Percentiles rank a stretch among this genome's conserved stretches.
These are phyloP conservation scores for Corrigiola litoralis DNA, from an alignment of 179 eudicot genomes.

Conservation along the genomic window DNA sequence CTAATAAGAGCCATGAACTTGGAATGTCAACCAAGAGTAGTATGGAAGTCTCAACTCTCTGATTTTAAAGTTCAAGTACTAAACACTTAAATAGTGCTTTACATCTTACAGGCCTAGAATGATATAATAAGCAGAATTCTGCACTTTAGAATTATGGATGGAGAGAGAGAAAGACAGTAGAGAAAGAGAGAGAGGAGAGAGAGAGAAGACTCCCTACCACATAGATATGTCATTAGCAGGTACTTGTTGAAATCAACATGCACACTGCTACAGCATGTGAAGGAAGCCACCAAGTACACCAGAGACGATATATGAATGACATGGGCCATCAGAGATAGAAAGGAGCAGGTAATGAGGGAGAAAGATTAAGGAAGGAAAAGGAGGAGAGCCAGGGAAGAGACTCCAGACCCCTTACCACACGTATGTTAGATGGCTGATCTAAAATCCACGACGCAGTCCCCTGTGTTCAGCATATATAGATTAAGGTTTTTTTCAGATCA, in stretches of 20 bases:
- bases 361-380: background rate
- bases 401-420: conserved; percentile 22
- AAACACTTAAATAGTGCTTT: no score
- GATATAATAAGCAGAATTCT: no score
- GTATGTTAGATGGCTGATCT: conserved; percentile 13
- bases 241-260: conserved; percentile 1
- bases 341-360: background rate
- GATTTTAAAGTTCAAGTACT: no score
- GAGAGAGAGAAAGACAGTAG: background rate
- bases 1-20: no score
- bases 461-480: conserved; percentile 15
- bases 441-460: conserved; percentile 11
- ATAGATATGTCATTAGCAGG: background rate
- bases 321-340: background rate
- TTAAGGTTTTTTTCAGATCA: conserved; percentile 8
- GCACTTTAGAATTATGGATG: no score
- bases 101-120: no score
- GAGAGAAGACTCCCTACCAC: conserved; percentile 11
- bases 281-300: conserved; percentile 4
- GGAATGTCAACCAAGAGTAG: no score
- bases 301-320: conserved; percentile 9
- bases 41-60: no score
- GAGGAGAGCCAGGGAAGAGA: conserved; percentile 1
- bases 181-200: conserved; percentile 7
- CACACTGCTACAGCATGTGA: conserved; percentile 8